Evolutionary conservation across 495 filamentous ascomycete genomes (phyloP).

Genomic region (Copromyces sp.): DNA sequence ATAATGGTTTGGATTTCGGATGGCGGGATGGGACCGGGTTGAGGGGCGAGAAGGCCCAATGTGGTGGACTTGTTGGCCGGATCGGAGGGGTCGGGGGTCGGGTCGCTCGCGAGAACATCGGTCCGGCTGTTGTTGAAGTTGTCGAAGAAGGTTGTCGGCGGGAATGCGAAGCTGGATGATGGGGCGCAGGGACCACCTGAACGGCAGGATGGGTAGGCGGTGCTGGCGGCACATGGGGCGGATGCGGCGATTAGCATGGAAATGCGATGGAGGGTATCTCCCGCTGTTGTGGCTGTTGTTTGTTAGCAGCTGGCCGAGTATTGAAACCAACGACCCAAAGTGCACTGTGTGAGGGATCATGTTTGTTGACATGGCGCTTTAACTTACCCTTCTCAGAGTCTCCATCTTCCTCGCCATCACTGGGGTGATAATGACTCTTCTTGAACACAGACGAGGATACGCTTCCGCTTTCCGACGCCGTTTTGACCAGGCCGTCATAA

Average conservation of each 20-base stretch:
- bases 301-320: neutral
- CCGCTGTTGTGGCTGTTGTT: constrained; percentile 2
- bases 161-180: neutral
- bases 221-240: constrained; percentile 16
- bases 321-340: neutral
- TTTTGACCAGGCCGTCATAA: constrained; percentile 11
- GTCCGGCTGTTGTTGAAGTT: constrained; percentile 5
- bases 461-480: constrained; percentile 13
- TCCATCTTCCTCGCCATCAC: neutral
- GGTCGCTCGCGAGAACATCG: constrained; percentile 3
- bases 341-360: neutral
- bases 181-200: neutral
- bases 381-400: neutral
- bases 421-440: neutral
- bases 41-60: constrained; percentile 1
- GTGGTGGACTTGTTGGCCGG: constrained; percentile 2
- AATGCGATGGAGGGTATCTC: constrained; percentile 27
- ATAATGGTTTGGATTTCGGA: constrained; percentile 28
- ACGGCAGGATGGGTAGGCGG: neutral
- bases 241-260: constrained; percentile 23
- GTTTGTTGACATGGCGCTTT: neutral
- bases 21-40: constrained; percentile 5
- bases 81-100: neutral
- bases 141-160: neutral
- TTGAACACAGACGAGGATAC: constrained; percentile 14